Percentiles rank a stretch among this genome's conserved stretches.
Evolutionary conservation across 2,329 filamentous ascomycete genomes (phyloP).

Genomic region (Colletotrichum neosansevieriae): DNA sequence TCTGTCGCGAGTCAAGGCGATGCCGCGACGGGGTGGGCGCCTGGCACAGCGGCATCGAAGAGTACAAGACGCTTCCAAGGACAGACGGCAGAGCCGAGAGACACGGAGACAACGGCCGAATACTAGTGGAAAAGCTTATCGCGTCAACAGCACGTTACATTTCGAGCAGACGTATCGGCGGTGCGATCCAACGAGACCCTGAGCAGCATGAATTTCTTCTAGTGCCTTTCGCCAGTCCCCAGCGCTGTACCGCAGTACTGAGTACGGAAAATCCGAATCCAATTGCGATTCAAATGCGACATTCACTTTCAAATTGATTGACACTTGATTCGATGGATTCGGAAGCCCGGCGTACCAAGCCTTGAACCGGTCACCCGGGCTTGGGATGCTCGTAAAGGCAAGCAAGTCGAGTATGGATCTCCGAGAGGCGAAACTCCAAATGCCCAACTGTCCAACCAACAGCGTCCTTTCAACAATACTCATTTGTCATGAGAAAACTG

Average conservation of each 20-base stretch:
- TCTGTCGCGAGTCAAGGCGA: conserved; percentile 29
- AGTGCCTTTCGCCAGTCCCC: no score
- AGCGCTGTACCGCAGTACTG: not conserved
- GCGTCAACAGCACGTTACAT: conserved; percentile 31
- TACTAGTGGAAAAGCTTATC: conserved; percentile 25
- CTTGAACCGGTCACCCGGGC: not conserved
- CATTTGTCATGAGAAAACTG: conserved; percentile 18
- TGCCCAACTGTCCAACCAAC: not conserved
- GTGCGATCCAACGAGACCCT: conserved; percentile 15
- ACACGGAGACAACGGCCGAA: conserved; percentile 7
- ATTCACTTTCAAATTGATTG: not conserved
- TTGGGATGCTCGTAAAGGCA: conserved; percentile 18
- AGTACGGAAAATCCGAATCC: not conserved
- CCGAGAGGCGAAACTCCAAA: not conserved
- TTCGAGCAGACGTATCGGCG: not conserved
- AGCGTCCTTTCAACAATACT: conserved; percentile 6
- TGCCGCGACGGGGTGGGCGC: conserved; percentile 29
- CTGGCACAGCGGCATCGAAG: conserved; percentile 27
- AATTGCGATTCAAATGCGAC: not conserved
- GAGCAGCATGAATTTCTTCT: no score
- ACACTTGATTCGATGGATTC: no score
- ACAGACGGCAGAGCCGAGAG: not conserved
- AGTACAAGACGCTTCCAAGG: conserved; percentile 7
- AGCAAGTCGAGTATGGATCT: conserved; percentile 10
- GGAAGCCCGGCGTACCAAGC: not conserved